These are phyloP conservation scores for Phytophthora brassicae DNA, from an alignment of 352 stramenopile genomes.

Conservation along the genomic window DNA sequence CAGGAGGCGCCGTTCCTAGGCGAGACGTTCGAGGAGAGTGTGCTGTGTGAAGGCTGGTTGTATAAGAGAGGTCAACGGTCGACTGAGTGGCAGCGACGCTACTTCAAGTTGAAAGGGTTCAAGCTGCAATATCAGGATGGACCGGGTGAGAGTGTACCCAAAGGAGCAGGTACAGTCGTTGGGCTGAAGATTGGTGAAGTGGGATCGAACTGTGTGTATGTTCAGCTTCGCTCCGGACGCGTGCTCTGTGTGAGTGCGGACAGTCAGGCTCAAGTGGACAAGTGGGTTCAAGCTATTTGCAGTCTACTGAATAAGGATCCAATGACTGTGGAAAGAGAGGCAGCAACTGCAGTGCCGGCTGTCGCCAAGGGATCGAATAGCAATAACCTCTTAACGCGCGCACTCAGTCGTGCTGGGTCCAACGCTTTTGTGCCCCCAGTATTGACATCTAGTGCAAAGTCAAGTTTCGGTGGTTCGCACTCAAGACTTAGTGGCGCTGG, in stretches of 20 bases:
- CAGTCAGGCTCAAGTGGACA: constrained; percentile 50
- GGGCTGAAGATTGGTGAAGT: constrained; percentile 58
- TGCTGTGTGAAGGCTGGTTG: constrained; percentile 72
- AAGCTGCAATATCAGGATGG: constrained; percentile 67
- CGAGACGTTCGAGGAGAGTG: constrained; percentile 49
- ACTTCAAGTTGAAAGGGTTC: constrained; percentile 69
- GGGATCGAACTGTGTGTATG: constrained; percentile 52
- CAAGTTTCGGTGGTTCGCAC: constrained; percentile 9
- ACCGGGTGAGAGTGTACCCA: constrained; percentile 56
- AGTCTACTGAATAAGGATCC: constrained; percentile 51
- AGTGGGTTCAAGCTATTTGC: constrained; percentile 67
- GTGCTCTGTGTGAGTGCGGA: constrained; percentile 69
- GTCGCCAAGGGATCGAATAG: constrained; percentile 16
- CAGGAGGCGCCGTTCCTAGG: constrained; percentile 65
- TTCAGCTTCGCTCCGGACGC: constrained; percentile 65
- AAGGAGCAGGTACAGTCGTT: constrained; percentile 60
- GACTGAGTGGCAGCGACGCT: constrained; percentile 67
- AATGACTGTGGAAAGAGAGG: constrained; percentile 28
- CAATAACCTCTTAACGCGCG: constrained; percentile 31
- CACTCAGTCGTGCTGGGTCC: constrained; percentile 36
- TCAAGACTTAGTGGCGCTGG: constrained; percentile 26
- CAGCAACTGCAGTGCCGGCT: not conserved
- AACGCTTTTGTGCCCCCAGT: constrained; percentile 20
- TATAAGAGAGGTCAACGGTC: constrained; percentile 67
- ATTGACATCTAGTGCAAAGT: constrained; percentile 10